These are phyloP conservation scores for Akanthomyces muscarius DNA, from an alignment of 2,329 filamentous ascomycete genomes.

Conservation along the genomic window DNA sequence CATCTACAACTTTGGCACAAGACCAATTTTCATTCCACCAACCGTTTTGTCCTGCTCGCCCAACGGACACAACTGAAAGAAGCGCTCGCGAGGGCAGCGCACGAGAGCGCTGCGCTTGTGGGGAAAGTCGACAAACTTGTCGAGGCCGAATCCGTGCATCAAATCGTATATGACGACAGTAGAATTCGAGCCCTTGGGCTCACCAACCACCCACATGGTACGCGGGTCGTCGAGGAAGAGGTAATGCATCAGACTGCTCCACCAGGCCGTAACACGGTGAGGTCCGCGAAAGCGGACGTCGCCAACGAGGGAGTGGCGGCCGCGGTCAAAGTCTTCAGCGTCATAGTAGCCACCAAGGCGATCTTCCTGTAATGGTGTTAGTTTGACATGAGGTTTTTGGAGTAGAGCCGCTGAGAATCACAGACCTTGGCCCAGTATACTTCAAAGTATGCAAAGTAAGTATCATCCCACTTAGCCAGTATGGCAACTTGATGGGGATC, in stretches of 20 bases:
- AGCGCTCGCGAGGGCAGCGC: constrained; percentile 60
- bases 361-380: constrained; percentile 42
- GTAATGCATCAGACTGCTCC: constrained; percentile 59
- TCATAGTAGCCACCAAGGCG: constrained; percentile 53
- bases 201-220: constrained; percentile 56
- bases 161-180: constrained; percentile 72
- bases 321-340: constrained; percentile 53
- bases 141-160: constrained; percentile 66
- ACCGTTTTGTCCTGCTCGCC: constrained; percentile 53
- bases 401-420: not conserved
- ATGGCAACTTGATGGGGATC: constrained; percentile 70
- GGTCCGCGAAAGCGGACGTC: constrained; percentile 57
- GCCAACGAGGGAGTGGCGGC: constrained; percentile 55
- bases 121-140: constrained; percentile 68
- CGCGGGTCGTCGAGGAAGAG: constrained; percentile 58
- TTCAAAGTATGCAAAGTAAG: constrained; percentile 73
- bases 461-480: constrained; percentile 67
- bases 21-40: constrained; percentile 48
- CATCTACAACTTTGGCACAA: constrained; percentile 50
- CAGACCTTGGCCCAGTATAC: constrained; percentile 66
- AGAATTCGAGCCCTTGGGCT: constrained; percentile 67
- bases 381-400: not conserved
- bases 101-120: constrained; percentile 68
- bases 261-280: constrained; percentile 59
- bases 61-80: constrained; percentile 64